Evolutionary conservation across 2,329 filamentous ascomycete species (phyloP).

Genomic region (Ophiocordyceps camponoti-leonardi): DNA sequence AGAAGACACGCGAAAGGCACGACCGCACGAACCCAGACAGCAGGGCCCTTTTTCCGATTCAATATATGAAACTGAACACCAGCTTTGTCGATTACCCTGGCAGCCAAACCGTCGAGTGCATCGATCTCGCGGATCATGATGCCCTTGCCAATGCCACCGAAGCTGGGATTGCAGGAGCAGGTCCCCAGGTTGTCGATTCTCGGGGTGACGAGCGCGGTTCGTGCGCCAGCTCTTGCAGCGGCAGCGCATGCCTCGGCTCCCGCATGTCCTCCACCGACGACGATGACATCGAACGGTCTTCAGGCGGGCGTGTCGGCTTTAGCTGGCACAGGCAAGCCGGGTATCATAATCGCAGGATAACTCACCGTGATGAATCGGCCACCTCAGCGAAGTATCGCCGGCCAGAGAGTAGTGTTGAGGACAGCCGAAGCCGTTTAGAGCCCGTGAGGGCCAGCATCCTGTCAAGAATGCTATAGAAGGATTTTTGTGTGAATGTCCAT

Average conservation of each 20-base stretch:
- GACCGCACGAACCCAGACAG: constrained; percentile 55
- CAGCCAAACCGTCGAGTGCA: constrained; percentile 79
- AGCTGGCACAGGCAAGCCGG: not conserved
- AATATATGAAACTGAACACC: constrained; percentile 86
- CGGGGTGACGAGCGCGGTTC: constrained; percentile 79
- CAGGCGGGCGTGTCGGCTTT: no score
- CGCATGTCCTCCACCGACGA: constrained; percentile 91
- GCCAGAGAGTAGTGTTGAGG: not conserved
- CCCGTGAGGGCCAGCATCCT: not conserved
- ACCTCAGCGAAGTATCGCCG: not conserved
- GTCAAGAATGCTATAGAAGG: not conserved
- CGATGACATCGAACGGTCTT: constrained; percentile 75
- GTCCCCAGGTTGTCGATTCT: constrained; percentile 78
- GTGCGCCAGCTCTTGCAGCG: constrained; percentile 72
- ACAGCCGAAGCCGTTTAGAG: not conserved
- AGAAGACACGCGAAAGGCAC: not conserved
- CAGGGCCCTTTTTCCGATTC: constrained; percentile 79
- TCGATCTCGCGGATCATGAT: constrained; percentile 93
- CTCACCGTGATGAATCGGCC: not conserved
- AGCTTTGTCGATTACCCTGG: constrained; percentile 79
- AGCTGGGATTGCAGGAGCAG: constrained; percentile 92
- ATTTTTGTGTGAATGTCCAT: no score
- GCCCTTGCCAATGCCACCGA: constrained; percentile 96
- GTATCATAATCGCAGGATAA: not conserved
- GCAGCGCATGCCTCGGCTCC: constrained; percentile 88